Base-by-base conservation (phyloP, 768 basidiomycete genomes). In the Kwoniella sp. region DNA sequence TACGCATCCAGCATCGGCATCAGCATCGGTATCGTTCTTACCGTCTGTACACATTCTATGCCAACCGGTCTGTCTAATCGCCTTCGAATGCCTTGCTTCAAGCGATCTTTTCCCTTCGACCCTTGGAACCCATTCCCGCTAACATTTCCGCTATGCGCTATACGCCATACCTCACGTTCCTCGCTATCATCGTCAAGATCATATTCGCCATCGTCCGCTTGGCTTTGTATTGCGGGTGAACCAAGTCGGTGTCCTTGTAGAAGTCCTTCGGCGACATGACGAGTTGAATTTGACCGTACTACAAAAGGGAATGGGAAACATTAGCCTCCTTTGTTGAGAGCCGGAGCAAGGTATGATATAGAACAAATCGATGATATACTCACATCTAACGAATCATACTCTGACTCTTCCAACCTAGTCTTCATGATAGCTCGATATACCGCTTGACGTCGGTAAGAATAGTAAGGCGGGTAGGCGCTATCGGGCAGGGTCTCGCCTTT, bases 131-230 rank as follows among this genome's bases (percentile, higher is more conserved):
- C n/a, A n/a, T n/a, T n/a, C n/a, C n/a, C n/a, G n/a, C n/a, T n/a
- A n/a, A n/a, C n/a, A n/a, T n/a, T n/a, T n/a, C n/a, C n/a, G n/a
- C n/a, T n/a, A n/a, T n/a, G n/a, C n/a, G n/a, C 48, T 49, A 49
- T 12, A 49, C 48, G 2, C 48, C 48, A 49, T 49, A 49, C 22
- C 48, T 22, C 48, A 49, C 48, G 22, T 49, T 49, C 48, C 48
- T 22, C 48, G 48, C 48, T 6, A 49, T 49, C 48, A 49, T 49
- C 48, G 48, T 49, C 48, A 49, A 26, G 13, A 49, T 49, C 48
- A 49, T 49, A 26, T 49, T 49, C 22, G 48, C 48, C 48, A 49
- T 49, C 22, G 48, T 49, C 48, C 48, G 48, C 25, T 49, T 49
- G 22, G 48, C 48, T 22, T 49, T 49, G 48, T 49, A 49, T 17